Evolutionary conservation across 2,329 filamentous ascomycete genomes (phyloP), one percentile per base, ranked within the genome.

Genomic region (Penicillium sp.): DNA sequence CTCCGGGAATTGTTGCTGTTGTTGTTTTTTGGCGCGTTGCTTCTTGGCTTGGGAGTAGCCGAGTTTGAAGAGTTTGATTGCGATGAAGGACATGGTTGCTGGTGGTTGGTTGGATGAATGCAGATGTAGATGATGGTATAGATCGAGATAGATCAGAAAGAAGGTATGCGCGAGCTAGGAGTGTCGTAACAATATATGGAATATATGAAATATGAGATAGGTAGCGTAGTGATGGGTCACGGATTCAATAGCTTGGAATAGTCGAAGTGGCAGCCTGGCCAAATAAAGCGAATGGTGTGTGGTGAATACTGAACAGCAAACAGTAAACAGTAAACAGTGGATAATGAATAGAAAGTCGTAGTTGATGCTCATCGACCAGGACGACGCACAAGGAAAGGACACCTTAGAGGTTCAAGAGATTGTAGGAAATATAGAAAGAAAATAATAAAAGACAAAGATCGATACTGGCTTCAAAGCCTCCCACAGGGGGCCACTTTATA

Each of bases 41-140:
- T 67, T 66, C 45, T 66, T 66, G 54, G 60, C 59, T 56, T 67
- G 56, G 32, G 56, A 56, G 49, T 53, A 47, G 52, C 65, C 66
- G 27, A 64, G 33, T 48, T 60, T 57, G 53, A 66, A 50, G 48
- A 64, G 47, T 56, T 62, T 66, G 46, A 64, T 25, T 43, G 61
- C 44, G 43, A 66, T 35, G 54, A 67, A 65, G 47, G 57, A 64
- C 65, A 67, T 25, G 18, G 31, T 18, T 6, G 8, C 15, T 32
- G 13, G 13, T 5, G 15, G 32, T 38, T 39, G 33, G 23, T 38
- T 42, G 42, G 37, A 25, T 41, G 41, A 44, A 23, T 31, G 47
- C 6, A 2, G 6, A 18, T 31, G 25, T 24, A 25, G 27, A 29
- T 45, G 37, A 10, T 18, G 25, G 15, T 32, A 29, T 20, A 37